A percentile compares a stretch with the other conserved stretches of the same genome.
Conservation (phyloP, 75 land plant species). For the Azolla pinnata region DNA sequence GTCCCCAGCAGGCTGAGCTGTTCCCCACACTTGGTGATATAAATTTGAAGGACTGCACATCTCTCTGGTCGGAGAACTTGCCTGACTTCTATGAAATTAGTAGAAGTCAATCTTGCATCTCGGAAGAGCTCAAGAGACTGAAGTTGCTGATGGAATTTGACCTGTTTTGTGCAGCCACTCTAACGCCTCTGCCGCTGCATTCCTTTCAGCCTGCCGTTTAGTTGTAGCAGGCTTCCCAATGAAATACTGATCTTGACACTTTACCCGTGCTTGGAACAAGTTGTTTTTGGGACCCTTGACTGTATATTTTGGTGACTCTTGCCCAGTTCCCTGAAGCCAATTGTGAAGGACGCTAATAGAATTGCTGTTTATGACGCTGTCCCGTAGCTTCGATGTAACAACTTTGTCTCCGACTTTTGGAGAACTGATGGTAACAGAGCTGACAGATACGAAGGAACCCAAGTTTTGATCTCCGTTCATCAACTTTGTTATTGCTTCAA, state of each 20-base stretch:
- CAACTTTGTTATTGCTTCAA: conserved; percentile 75
- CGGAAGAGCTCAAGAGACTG: too few species aligned
- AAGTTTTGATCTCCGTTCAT: conserved; percentile 75
- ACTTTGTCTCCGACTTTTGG: conserved; percentile 24
- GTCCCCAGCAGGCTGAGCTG: too few species aligned
- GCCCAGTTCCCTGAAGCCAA: conserved; percentile 58
- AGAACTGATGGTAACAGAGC: conserved; percentile 10
- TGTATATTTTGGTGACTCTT: conserved; percentile 70
- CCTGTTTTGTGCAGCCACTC: conserved; percentile 38
- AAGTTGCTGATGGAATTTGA: too few species aligned
- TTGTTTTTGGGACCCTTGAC: conserved; percentile 72
- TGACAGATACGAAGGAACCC: conserved; percentile 84
- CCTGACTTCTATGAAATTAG: too few species aligned
- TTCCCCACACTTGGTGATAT: too few species aligned
- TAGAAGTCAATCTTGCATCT: too few species aligned
- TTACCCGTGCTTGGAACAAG: conserved; percentile 66
- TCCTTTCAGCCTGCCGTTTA: conserved; percentile 87
- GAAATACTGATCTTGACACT: conserved; percentile 75
- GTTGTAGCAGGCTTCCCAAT: conserved; percentile 68
- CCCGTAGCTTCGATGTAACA: conserved; percentile 6
- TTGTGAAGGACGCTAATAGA: conserved; percentile 42
- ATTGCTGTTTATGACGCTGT: conserved; percentile 1
- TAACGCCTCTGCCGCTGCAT: conserved; percentile 74
- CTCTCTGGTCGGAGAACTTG: too few species aligned
- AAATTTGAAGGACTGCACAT: too few species aligned